Percentiles rank a stretch among this genome's conserved stretches.
Conservation (phyloP, 306 rosid genomes). For the Boehmeria nivea region DNA sequence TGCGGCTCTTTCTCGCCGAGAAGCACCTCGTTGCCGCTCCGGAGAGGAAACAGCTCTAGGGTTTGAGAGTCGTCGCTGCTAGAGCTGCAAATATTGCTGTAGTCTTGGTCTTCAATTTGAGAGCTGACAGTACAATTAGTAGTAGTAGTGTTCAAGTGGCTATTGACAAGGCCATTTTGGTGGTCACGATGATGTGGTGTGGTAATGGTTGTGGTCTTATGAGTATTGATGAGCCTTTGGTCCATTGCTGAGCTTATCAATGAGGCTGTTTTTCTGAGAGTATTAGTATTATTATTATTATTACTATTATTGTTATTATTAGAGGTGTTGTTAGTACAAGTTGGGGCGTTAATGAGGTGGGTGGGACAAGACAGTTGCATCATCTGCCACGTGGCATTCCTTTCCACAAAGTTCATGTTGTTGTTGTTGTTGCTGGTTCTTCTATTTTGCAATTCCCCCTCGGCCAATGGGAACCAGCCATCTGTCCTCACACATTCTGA, state of each 20-base stretch:
- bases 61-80: constrained; percentile 56
- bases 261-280: constrained; percentile 15
- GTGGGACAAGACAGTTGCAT: constrained; percentile 53
- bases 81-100: not conserved
- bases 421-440: constrained; percentile 23
- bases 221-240: constrained; percentile 40
- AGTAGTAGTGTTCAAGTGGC: no score
- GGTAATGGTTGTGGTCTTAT: not conserved
- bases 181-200: constrained; percentile 15
- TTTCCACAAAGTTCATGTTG: constrained; percentile 42
- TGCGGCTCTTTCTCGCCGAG: constrained; percentile 25
- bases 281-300: not conserved
- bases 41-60: constrained; percentile 73
- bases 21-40: constrained; percentile 30
- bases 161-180: not conserved
- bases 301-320: not conserved
- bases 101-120: not conserved
- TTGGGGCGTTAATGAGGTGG: constrained; percentile 36
- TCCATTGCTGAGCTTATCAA: constrained; percentile 29
- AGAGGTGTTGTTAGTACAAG: not conserved
- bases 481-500: constrained; percentile 43
- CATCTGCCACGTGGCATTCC: constrained; percentile 87
- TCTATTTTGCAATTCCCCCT: constrained; percentile 55
- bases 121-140: constrained; percentile 18
- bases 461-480: constrained; percentile 72